Percentiles rank a stretch among this genome's conserved stretches.
These are phyloP conservation scores for Adansonia rubrostipa DNA, from an alignment of 441 rosid species.

Conservation along the genomic window DNA sequence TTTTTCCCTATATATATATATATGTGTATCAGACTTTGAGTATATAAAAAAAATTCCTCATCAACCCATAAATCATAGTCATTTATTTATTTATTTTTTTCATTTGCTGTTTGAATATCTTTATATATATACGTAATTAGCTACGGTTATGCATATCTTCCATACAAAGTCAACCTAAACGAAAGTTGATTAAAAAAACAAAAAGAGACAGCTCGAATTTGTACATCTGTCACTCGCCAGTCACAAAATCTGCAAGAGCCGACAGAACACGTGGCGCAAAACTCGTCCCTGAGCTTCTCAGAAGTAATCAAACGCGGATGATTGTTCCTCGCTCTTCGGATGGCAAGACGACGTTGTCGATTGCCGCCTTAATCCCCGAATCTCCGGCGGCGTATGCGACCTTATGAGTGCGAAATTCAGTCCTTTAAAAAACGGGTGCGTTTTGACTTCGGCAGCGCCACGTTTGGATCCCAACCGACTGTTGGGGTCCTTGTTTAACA, in stretches of 20 bases:
- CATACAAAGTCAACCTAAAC: slow-evolving; percentile 33
- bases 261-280: slow-evolving; percentile 42
- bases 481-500: slow-evolving; percentile 60
- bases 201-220: slow-evolving; percentile 28
- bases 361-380: slow-evolving; percentile 45
- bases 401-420: slow-evolving; percentile 77
- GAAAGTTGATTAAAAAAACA: not conserved
- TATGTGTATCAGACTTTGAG: too few species aligned
- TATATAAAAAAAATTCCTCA: too few species aligned
- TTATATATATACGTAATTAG: not conserved
- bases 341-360: slow-evolving; percentile 34
- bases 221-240: slow-evolving; percentile 40
- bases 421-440: slow-evolving; percentile 69
- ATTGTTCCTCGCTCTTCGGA: slow-evolving; percentile 35
- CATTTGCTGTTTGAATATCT: not conserved
- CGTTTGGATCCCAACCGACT: slow-evolving; percentile 61
- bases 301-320: slow-evolving; percentile 70
- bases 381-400: slow-evolving; percentile 69
- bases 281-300: slow-evolving; percentile 35
- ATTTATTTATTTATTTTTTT: not conserved
- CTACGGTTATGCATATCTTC: not conserved
- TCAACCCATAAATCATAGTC: not conserved
- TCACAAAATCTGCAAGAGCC: slow-evolving; percentile 48
- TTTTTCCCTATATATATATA: too few species aligned
- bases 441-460: slow-evolving; percentile 72